Conservation (phyloP, 2,329 filamentous ascomycete species). For the Samsoniella hepiali region DNA sequence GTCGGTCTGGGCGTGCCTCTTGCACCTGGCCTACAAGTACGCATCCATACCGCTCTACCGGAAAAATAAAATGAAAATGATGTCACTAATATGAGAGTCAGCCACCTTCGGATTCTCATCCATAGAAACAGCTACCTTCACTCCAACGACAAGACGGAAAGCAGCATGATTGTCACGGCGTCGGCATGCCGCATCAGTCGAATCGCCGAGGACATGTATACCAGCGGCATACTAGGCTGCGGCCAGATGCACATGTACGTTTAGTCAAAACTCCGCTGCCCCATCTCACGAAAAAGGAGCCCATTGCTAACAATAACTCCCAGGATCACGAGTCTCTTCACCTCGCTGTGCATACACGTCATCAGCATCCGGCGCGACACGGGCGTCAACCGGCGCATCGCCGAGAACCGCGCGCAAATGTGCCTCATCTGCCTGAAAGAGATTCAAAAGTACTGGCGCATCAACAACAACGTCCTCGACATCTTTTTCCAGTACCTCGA, state of each 20-base stretch:
- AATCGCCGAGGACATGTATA: slow-evolving; percentile 38
- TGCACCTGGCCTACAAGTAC: slow-evolving; percentile 39
- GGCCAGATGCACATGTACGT: slow-evolving; percentile 38
- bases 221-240: slow-evolving; percentile 33
- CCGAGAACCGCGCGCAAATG: slow-evolving; percentile 37
- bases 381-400: slow-evolving; percentile 33
- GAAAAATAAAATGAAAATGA: no score
- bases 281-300: neutral
- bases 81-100: slow-evolving; percentile 15
- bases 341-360: slow-evolving; percentile 37
- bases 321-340: slow-evolving; percentile 37
- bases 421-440: slow-evolving; percentile 38
- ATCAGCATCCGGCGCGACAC: slow-evolving; percentile 34
- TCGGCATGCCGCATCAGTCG: slow-evolving; percentile 36
- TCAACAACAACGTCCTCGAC: slow-evolving; percentile 39
- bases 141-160: slow-evolving; percentile 27
- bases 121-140: slow-evolving; percentile 34
- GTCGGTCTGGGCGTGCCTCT: slow-evolving; percentile 35
- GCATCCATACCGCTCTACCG: neutral
- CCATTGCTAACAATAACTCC: neutral
- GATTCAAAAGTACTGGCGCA: slow-evolving; percentile 39
- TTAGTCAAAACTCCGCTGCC: neutral
- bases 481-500: slow-evolving; percentile 38
- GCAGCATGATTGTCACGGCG: slow-evolving; percentile 29
- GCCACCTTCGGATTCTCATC: slow-evolving; percentile 36